phyloP scores from a whole-genome alignment of 257 asterid species.

The Cruciata laevipes region DNA sequence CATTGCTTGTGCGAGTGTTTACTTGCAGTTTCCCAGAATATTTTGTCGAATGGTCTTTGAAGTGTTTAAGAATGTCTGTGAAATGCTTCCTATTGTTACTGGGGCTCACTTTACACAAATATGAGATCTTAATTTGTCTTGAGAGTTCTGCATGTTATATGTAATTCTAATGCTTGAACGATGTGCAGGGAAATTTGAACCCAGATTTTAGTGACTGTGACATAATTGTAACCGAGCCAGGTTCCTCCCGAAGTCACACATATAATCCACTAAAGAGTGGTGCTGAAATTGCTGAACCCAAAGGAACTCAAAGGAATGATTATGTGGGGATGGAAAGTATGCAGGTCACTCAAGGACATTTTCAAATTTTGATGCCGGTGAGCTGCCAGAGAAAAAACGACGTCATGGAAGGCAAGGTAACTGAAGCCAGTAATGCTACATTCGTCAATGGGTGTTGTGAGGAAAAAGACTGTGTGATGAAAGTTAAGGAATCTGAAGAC shows the following conservation, averaged over 20 bases:
- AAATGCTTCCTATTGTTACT: not conserved
- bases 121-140: not conserved
- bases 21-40: too few species aligned
- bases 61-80: too few species aligned
- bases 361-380: not conserved
- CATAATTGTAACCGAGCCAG: not conserved
- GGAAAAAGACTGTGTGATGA: not conserved
- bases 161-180: not conserved
- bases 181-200: not conserved
- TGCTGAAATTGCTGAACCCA: not conserved
- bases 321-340: too few species aligned
- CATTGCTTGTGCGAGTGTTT: too few species aligned
- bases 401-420: not conserved
- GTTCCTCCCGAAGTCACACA: not conserved
- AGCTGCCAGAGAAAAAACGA: not conserved
- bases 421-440: not conserved
- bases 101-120: too few species aligned
- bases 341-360: too few species aligned
- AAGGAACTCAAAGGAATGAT: not conserved
- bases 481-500: not conserved
- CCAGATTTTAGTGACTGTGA: not conserved
- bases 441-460: not conserved
- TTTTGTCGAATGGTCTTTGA: too few species aligned
- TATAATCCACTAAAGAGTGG: not conserved
- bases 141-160: not conserved